Percentiles rank a stretch among this genome's conserved stretches.
Conservation (phyloP, 192 early-diverging fungal species). For the Spinellus fusiger region DNA sequence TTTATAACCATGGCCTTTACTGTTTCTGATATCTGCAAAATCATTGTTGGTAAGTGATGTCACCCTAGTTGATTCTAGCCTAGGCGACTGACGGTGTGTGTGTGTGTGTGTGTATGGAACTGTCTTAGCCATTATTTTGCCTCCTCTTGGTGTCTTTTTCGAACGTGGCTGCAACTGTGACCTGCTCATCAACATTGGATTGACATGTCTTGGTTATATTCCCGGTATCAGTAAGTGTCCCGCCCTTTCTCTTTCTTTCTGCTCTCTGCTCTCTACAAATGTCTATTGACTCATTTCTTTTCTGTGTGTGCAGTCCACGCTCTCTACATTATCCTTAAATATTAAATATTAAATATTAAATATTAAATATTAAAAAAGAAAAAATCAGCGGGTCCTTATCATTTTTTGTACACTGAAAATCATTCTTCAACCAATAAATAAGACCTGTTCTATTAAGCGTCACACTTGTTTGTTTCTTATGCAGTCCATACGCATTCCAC, state of each 20-base stretch:
- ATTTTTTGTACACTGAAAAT: too few relatives aligned
- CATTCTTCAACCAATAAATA: too few relatives aligned
- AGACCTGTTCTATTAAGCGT: too few relatives aligned
- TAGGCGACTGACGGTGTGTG: background rate
- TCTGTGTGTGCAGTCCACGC: constrained; percentile 15
- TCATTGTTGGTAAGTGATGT: constrained; percentile 19
- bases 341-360: constrained; percentile 9
- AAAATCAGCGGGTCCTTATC: too few relatives aligned
- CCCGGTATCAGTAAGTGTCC: constrained; percentile 48
- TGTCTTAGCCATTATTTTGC: constrained; percentile 25
- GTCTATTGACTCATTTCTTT: background rate
- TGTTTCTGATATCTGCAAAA: constrained; percentile 27
- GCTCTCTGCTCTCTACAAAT: background rate
- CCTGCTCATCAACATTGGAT: constrained; percentile 55
- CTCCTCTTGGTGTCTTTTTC: constrained; percentile 30
- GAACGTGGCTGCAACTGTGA: constrained; percentile 38
- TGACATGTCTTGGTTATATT: constrained; percentile 61
- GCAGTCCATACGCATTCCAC: too few relatives aligned
- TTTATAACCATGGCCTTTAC: constrained; percentile 27
- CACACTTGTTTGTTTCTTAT: too few relatives aligned
- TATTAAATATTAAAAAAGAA: too few relatives aligned
- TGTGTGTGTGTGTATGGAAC: background rate
- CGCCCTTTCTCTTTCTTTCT: background rate
- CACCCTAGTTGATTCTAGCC: too few relatives aligned
- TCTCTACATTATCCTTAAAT: constrained; percentile 27